phyloP scores from a whole-genome alignment of 371 early-diverging fungal genomes.

The Nematocida ausubeli region DNA sequence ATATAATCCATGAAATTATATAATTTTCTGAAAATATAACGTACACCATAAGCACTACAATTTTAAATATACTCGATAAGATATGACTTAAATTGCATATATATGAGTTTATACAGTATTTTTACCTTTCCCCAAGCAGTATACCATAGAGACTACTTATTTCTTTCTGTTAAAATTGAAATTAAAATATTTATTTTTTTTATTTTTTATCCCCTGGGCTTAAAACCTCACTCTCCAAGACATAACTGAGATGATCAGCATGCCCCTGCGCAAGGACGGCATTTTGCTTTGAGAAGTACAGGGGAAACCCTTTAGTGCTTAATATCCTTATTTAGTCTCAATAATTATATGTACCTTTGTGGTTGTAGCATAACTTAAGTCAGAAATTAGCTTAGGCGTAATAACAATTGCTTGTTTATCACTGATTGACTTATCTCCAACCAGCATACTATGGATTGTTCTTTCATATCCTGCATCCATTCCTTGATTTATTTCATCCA shows the following conservation, averaged over 20 bases:
- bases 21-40: too few relatives aligned
- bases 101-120: too few relatives aligned
- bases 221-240: constrained; percentile 14
- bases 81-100: too few relatives aligned
- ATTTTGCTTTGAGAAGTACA: constrained; percentile 56
- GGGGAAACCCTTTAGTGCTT: constrained; percentile 54
- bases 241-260: constrained; percentile 61
- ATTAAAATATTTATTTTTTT: constrained; percentile 33
- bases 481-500: constrained; percentile 98
- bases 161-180: too few relatives aligned
- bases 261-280: constrained; percentile 61
- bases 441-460: constrained; percentile 77
- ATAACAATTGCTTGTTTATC: constrained; percentile 79
- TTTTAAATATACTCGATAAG: too few relatives aligned
- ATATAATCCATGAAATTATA: too few relatives aligned
- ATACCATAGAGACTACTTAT: too few relatives aligned
- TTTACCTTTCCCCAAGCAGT: too few relatives aligned
- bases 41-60: too few relatives aligned
- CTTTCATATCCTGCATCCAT: constrained; percentile 98
- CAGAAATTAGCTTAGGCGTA: constrained; percentile 92
- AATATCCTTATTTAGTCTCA: constrained; percentile 10
- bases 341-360: constrained; percentile 74
- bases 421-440: constrained; percentile 55
- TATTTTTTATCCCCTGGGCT: constrained; percentile 17
- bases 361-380: constrained; percentile 79